Conservation (phyloP, 768 basidiomycete species). For the Boletus vinaceobasis region DNA sequence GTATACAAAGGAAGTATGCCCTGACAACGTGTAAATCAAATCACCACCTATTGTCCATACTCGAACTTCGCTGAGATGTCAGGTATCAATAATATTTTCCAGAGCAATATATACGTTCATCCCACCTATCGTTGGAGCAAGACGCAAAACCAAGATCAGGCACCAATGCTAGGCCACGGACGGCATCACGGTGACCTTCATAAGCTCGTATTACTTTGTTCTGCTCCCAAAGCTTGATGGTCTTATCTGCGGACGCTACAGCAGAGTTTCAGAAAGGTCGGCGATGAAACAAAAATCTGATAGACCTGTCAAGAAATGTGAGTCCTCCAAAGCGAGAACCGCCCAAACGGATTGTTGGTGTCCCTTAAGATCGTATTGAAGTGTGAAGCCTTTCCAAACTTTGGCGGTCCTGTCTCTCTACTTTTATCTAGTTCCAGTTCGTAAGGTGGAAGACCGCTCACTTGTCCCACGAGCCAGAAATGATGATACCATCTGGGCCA, state of each 20-base stretch:
- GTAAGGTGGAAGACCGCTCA: slow-evolving; percentile 36
- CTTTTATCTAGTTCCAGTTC: not conserved
- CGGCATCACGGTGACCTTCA: slow-evolving; percentile 86
- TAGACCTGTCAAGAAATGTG: slow-evolving; percentile 79
- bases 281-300: slow-evolving; percentile 11
- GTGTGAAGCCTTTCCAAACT: slow-evolving; percentile 82
- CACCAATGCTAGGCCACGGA: slow-evolving; percentile 77
- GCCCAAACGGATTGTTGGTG: slow-evolving; percentile 96
- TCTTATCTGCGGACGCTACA: slow-evolving; percentile 90
- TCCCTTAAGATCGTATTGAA: slow-evolving; percentile 71
- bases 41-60: slow-evolving; percentile 89
- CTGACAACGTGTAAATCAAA: slow-evolving; percentile 72
- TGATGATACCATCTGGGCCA: slow-evolving; percentile 65
- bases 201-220: slow-evolving; percentile 75
- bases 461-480: slow-evolving; percentile 98
- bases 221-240: slow-evolving; percentile 84
- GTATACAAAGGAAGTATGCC: slow-evolving; percentile 97
- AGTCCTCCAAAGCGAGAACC: slow-evolving; percentile 74
- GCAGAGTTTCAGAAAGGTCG: slow-evolving; percentile 6
- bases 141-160: slow-evolving; percentile 92
- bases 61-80: slow-evolving; percentile 69
- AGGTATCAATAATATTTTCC: not conserved
- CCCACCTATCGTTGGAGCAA: slow-evolving; percentile 89
- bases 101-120: not conserved
- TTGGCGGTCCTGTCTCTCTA: slow-evolving; percentile 72